These are phyloP conservation scores for Cinchona pubescens DNA, from an alignment of 257 asterid species.

Conservation along the genomic window DNA sequence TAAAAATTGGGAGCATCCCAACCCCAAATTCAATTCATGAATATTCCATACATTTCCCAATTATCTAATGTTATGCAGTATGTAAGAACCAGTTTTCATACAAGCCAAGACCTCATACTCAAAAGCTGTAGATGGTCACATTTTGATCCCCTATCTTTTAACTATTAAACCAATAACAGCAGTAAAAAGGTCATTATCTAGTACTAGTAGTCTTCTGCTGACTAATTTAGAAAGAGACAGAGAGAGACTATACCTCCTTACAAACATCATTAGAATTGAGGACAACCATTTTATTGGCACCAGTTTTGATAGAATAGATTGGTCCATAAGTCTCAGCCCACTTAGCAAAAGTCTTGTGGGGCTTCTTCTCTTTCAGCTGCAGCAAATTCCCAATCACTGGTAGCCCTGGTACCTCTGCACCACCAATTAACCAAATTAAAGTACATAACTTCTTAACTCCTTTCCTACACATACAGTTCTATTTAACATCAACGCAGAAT, in stretches of 20 bases:
- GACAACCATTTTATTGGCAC: constrained; percentile 59
- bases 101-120: not conserved
- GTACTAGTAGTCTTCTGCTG: no score
- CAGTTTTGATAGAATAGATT: constrained; percentile 68
- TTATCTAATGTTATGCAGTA: not conserved
- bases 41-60: not conserved
- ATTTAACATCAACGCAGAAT: no score
- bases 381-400: constrained; percentile 79
- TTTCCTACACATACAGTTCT: no score
- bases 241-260: constrained; percentile 55
- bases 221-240: not conserved
- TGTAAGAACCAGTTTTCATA: not conserved
- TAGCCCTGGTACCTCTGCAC: constrained; percentile 75
- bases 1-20: not conserved
- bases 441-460: not conserved
- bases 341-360: constrained; percentile 73
- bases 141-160: not conserved
- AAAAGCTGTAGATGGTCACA: not conserved
- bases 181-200: not conserved
- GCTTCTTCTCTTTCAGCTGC: constrained; percentile 84
- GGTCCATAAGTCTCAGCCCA: constrained; percentile 89
- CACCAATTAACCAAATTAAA: constrained; percentile 8
- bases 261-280: constrained; percentile 65
- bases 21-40: not conserved
- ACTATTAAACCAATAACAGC: not conserved